These are phyloP conservation scores for Cinnamomum chago DNA, from an alignment of 164 flowering plant species.

Conservation along the genomic window DNA sequence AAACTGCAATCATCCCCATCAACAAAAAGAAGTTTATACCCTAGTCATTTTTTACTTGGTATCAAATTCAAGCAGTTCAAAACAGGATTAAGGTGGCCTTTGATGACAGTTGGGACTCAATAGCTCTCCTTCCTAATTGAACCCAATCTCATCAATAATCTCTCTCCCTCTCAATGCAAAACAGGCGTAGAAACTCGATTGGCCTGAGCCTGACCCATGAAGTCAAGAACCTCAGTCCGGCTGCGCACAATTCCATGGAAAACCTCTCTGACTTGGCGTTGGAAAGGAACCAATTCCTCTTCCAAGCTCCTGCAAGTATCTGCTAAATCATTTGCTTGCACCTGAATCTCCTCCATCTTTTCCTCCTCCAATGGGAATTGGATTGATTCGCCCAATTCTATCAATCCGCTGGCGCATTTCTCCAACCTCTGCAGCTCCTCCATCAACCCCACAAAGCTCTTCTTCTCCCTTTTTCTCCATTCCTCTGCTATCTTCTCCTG, in stretches of 20 bases:
- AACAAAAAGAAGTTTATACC: background rate
- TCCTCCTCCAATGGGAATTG: slow-evolving; percentile 50
- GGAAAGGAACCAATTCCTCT: slow-evolving; percentile 70
- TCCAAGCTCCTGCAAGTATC: slow-evolving; percentile 68
- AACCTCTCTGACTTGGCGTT: slow-evolving; percentile 69
- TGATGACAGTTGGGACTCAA: background rate
- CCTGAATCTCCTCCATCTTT: slow-evolving; percentile 38
- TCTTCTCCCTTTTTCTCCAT: slow-evolving; percentile 86
- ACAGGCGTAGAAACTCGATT: slow-evolving; percentile 33
- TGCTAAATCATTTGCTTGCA: slow-evolving; percentile 49
- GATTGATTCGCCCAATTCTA: slow-evolving; percentile 47
- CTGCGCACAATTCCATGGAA: slow-evolving; percentile 77
- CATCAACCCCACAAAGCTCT: slow-evolving; percentile 46
- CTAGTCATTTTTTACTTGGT: background rate
- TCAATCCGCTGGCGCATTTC: slow-evolving; percentile 37
- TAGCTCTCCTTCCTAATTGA: background rate
- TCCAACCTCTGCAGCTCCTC: slow-evolving; percentile 72
- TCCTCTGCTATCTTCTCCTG: slow-evolving; percentile 82
- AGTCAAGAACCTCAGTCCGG: slow-evolving; percentile 55
- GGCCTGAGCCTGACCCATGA: slow-evolving; percentile 46
- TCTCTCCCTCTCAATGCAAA: background rate
- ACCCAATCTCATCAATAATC: background rate
- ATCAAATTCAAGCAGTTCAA: no score
- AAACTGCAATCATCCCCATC: background rate
- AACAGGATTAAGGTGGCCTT: background rate